Evolutionary conservation across 768 basidiomycete genomes (phyloP).

Genomic region (Trichaptum fuscoviolaceum): DNA sequence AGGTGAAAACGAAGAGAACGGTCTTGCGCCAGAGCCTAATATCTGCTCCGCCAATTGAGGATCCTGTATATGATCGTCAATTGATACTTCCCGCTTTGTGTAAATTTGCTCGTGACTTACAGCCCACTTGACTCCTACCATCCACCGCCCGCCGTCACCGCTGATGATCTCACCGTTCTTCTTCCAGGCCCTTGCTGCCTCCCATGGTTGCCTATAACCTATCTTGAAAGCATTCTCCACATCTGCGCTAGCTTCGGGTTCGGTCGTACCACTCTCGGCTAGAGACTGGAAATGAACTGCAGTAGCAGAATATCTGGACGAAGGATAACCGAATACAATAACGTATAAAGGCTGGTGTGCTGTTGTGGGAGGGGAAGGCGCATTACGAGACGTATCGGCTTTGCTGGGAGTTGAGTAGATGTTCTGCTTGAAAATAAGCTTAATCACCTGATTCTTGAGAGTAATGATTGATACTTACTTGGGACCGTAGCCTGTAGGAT

Average conservation of each 20-base stretch:
- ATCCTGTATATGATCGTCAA: neutral
- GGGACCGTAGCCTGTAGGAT: slow-evolving; percentile 31
- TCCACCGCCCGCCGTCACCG: slow-evolving; percentile 53
- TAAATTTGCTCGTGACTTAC: slow-evolving; percentile 38
- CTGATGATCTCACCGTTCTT: slow-evolving; percentile 75
- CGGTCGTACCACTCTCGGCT: slow-evolving; percentile 47
- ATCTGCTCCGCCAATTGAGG: slow-evolving; percentile 2
- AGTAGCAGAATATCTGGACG: slow-evolving; percentile 66
- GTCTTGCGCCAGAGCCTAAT: slow-evolving; percentile 1
- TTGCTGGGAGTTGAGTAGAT: slow-evolving; percentile 29
- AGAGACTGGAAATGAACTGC: slow-evolving; percentile 73
- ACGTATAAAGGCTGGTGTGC: slow-evolving; percentile 49
- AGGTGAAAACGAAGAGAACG: neutral
- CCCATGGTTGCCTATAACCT: slow-evolving; percentile 63
- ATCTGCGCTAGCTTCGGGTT: slow-evolving; percentile 60
- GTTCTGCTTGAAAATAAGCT: slow-evolving; percentile 9
- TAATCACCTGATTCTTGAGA: neutral
- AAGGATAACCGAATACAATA: slow-evolving; percentile 85
- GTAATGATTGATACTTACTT: slow-evolving; percentile 30
- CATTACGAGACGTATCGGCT: slow-evolving; percentile 15
- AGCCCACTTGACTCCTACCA: slow-evolving; percentile 85
- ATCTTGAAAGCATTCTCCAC: slow-evolving; percentile 80
- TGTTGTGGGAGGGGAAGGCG: slow-evolving; percentile 23
- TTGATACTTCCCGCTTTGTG: neutral
- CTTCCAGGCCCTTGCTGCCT: slow-evolving; percentile 73